Percentiles rank a stretch among this genome's conserved stretches.
Evolutionary conservation across 495 filamentous ascomycete genomes (phyloP).

Genomic region (Ascodesmis nigricans): DNA sequence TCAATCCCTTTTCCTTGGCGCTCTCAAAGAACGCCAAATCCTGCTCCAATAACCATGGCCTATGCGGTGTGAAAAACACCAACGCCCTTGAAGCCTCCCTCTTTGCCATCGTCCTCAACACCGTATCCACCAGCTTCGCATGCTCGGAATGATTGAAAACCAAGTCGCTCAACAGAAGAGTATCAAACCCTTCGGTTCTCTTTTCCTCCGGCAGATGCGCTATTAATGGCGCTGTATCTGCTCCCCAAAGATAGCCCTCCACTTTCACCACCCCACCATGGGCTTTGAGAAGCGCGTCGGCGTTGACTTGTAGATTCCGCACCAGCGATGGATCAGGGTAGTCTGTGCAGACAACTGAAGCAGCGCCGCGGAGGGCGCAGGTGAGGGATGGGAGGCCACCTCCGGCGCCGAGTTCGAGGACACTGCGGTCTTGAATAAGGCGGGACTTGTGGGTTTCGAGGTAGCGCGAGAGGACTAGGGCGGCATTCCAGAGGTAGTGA

Average conservation of each 20-base stretch:
- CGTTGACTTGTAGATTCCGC: conserved; percentile 50
- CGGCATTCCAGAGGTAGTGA: conserved; percentile 80
- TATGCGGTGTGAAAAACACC: conserved; percentile 84
- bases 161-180: conserved; percentile 68
- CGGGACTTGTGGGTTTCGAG: conserved; percentile 39
- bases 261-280: conserved; percentile 22
- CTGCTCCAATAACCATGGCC: conserved; percentile 67
- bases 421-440: conserved; percentile 36
- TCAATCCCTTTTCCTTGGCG: conserved; percentile 42
- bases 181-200: conserved; percentile 35
- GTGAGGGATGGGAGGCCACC: conserved; percentile 69
- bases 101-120: conserved; percentile 38
- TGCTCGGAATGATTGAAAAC: conserved; percentile 81
- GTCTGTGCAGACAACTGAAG: conserved; percentile 57
- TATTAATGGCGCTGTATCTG: conserved; percentile 30
- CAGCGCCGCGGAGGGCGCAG: conserved; percentile 45
- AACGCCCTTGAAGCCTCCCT: conserved; percentile 37
- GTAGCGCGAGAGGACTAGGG: conserved; percentile 48
- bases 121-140: conserved; percentile 44
- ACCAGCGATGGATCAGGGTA: conserved; percentile 69
- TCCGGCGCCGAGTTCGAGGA: conserved; percentile 79
- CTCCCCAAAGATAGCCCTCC: conserved; percentile 67
- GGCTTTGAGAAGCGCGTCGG: conserved; percentile 27
- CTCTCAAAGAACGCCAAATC: conserved; percentile 72
- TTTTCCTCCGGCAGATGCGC: conserved; percentile 25